Evolutionary conservation across 2,329 filamentous ascomycete genomes (phyloP).

Genomic region (Fusarium luffae): DNA sequence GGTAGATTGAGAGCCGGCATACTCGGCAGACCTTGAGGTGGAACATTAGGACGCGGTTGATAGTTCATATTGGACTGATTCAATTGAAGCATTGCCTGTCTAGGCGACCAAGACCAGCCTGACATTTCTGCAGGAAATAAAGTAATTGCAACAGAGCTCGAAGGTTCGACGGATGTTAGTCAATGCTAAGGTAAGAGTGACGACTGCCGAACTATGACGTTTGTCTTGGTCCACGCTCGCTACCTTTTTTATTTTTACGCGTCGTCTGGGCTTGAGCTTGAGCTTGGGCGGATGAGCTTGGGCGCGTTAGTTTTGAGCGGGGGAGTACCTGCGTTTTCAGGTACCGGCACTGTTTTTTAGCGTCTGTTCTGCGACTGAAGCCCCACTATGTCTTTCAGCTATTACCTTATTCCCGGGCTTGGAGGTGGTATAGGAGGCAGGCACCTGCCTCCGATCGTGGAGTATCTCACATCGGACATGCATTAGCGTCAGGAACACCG

Average conservation of each 20-base stretch:
- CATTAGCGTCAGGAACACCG: background rate
- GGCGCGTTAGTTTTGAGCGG: conserved; percentile 2
- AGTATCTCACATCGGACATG: background rate
- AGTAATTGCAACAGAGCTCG: background rate
- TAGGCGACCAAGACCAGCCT: conserved; percentile 36
- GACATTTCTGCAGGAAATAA: conserved; percentile 15
- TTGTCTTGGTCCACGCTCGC: conserved; percentile 5
- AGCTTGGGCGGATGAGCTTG: background rate
- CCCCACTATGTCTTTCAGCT: background rate
- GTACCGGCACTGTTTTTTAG: conserved; percentile 23
- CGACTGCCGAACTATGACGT: conserved; percentile 25
- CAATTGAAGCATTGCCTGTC: conserved; percentile 32
- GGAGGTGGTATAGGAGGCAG: background rate
- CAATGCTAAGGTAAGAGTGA: background rate
- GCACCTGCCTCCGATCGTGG: background rate
- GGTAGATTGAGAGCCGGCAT: conserved; percentile 17
- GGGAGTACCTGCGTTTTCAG: conserved; percentile 18
- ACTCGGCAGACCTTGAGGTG: conserved; percentile 7
- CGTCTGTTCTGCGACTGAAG: background rate
- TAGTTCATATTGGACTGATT: conserved; percentile 1
- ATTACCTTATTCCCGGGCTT: background rate
- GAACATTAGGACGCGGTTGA: conserved; percentile 4
- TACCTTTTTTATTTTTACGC: conserved; percentile 2
- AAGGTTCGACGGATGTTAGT: conserved; percentile 3
- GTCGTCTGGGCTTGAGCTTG: background rate